A percentile compares a stretch with the other conserved stretches of the same genome.
phyloP scores from a whole-genome alignment of 2,329 filamentous ascomycete species.

The Gnomoniopsis sp. region DNA sequence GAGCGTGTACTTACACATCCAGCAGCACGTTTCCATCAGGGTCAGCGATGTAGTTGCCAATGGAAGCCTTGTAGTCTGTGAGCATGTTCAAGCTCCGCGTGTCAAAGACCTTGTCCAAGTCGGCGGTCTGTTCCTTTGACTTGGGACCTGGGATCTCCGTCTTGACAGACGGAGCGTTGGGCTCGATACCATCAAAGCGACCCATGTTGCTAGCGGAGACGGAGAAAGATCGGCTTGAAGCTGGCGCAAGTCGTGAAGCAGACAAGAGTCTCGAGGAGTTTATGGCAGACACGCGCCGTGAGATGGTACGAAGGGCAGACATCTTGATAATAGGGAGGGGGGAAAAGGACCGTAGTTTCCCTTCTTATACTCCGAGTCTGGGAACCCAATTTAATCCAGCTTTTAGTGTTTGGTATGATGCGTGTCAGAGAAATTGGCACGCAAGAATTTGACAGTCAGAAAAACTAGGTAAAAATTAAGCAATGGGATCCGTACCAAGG shows the following conservation, averaged over 20 bases:
- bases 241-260: constrained; percentile 13
- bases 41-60: constrained; percentile 78
- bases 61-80: constrained; percentile 68
- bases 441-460: constrained; percentile 3
- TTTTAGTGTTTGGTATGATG: neutral
- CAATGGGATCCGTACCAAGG: constrained; percentile 15
- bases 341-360: neutral
- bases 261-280: constrained; percentile 8
- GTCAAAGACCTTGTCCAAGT: constrained; percentile 78
- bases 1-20: constrained; percentile 56
- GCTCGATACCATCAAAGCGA: constrained; percentile 36
- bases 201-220: constrained; percentile 20
- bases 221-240: constrained; percentile 23
- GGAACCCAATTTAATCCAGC: neutral
- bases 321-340: neutral
- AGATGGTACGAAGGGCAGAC: constrained; percentile 18
- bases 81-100: constrained; percentile 83
- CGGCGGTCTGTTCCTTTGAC: constrained; percentile 64
- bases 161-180: constrained; percentile 49
- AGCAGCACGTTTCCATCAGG: constrained; percentile 68
- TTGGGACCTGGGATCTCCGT: constrained; percentile 72
- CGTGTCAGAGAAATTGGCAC: neutral
- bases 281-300: constrained; percentile 10
- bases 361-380: constrained; percentile 7
- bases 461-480: constrained; percentile 13